These are phyloP conservation scores for Saccharomycopsis sp. DNA, from an alignment of 805 yeast genomes.

Conservation along the genomic window DNA sequence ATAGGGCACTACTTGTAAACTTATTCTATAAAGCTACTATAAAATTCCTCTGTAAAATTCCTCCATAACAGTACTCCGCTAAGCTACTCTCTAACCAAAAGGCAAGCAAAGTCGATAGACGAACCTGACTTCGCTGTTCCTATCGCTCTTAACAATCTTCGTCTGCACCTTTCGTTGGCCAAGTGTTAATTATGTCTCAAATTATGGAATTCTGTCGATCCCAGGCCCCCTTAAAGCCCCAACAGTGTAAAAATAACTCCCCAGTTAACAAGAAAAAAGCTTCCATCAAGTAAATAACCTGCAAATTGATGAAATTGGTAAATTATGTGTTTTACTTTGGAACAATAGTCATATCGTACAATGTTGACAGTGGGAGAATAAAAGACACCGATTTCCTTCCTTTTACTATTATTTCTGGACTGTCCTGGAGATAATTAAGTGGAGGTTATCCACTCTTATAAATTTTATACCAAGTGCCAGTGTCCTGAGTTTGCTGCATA, in stretches of 20 bases:
- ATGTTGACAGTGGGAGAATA: not conserved
- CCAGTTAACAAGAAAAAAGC: not conserved
- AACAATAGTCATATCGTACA: not conserved
- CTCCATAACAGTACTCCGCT: no score
- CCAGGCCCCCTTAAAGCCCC: not conserved
- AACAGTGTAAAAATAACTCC: not conserved
- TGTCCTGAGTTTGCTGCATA: no score
- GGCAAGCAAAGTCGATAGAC: not conserved
- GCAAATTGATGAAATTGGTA: not conserved
- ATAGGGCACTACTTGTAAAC: no score
- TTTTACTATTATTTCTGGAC: not conserved
- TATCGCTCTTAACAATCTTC: not conserved
- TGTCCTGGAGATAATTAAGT: no score
- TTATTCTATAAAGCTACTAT: no score
- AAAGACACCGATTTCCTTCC: not conserved
- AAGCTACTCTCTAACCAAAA: no score
- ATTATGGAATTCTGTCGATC: not conserved
- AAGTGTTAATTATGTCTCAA: not conserved
- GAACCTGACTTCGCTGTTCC: not conserved
- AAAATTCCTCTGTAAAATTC: no score
- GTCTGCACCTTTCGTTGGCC: not conserved
- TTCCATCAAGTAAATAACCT: not conserved
- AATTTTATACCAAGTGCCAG: no score
- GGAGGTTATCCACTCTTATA: no score
- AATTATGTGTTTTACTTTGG: not conserved